Evolutionary conservation across 495 filamentous ascomycete genomes (phyloP).

Genomic region (Neurospora sp.): DNA sequence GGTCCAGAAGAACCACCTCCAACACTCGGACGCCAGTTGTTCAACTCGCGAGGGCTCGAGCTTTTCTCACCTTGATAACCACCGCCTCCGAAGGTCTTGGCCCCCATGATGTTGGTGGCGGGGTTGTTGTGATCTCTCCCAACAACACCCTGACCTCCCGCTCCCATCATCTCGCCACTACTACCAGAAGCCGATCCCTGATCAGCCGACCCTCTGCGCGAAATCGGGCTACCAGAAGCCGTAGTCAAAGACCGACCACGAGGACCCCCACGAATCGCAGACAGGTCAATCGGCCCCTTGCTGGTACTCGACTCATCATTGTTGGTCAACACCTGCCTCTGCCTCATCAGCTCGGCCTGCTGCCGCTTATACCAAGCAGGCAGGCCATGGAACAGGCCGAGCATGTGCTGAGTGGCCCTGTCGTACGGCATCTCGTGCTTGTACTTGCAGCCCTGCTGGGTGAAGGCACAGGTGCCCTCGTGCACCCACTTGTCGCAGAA

Average conservation of each 20-base stretch:
- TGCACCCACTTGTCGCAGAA: constrained; percentile 86
- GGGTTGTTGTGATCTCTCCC: background rate
- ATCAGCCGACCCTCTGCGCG: background rate
- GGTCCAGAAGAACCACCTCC: background rate
- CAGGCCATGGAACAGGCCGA: constrained; percentile 50
- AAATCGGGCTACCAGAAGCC: background rate
- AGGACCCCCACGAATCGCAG: background rate
- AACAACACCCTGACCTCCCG: background rate
- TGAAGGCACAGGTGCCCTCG: constrained; percentile 73
- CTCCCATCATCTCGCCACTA: background rate
- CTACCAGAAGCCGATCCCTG: background rate
- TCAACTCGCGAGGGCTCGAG: background rate
- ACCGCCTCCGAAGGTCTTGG: background rate
- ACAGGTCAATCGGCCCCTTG: background rate
- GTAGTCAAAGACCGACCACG: background rate
- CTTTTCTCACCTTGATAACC: background rate
- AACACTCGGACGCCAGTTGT: background rate
- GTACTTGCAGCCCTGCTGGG: constrained; percentile 74
- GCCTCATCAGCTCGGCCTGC: constrained; percentile 29
- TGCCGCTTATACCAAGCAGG: constrained; percentile 43
- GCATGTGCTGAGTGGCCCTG: constrained; percentile 41
- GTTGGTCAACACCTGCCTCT: background rate
- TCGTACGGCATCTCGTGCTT: constrained; percentile 79
- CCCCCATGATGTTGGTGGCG: background rate
- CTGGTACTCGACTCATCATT: background rate